Evolutionary conservation across 345 rosid species (phyloP).

Genomic region (Boechera stricta): DNA sequence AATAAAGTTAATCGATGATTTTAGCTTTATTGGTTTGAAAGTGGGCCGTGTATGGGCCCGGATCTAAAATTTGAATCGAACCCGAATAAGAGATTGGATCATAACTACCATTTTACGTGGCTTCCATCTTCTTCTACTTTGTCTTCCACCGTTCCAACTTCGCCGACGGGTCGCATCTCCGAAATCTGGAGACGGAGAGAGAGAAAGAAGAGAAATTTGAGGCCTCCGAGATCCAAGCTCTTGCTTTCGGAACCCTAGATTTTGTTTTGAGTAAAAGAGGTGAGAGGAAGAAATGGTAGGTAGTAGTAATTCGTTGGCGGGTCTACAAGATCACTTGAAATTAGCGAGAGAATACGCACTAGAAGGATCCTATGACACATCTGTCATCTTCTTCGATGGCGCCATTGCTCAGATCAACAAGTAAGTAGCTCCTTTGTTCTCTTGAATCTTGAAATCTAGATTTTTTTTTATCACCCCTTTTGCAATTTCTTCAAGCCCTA

Average conservation of each 20-base stretch:
- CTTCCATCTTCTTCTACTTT: conserved; percentile 36
- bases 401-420: conserved; percentile 99
- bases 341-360: conserved; percentile 93
- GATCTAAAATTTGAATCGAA: conserved; percentile 24
- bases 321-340: conserved; percentile 96
- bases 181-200: conserved; percentile 30
- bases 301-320: conserved; percentile 66
- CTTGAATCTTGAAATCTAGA: conserved; percentile 2
- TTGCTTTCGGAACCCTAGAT: conserved; percentile 34
- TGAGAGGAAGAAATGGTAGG: conserved; percentile 53
- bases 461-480: conserved; percentile 59
- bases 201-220: conserved; percentile 27
- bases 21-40: conserved; percentile 27
- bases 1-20: conserved; percentile 3
- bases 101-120: conserved; percentile 25
- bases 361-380: conserved; percentile 94
- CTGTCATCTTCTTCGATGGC: conserved; percentile 97
- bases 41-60: conserved; percentile 44
- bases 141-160: conserved; percentile 50
- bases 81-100: conserved; percentile 35
- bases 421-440: conserved; percentile 44
- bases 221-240: conserved; percentile 28
- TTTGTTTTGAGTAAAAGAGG: conserved; percentile 21
- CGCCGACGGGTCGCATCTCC: conserved; percentile 54
- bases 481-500: conserved; percentile 74